Evolutionary conservation across 768 basidiomycete species (phyloP).

Genomic region (Lactarius vividus): DNA sequence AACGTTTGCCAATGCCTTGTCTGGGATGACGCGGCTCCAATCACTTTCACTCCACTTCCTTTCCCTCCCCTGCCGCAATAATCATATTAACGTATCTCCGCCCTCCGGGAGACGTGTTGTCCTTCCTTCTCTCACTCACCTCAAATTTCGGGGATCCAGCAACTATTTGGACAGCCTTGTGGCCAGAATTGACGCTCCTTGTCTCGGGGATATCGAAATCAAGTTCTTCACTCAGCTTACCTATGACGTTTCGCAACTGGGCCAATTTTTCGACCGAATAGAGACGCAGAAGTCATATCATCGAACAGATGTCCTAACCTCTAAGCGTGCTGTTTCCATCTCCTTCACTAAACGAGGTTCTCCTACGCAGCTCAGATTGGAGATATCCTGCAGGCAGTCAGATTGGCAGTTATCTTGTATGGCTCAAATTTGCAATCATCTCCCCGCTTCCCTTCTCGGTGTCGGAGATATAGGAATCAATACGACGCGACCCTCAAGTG

Average conservation of each 20-base stretch:
- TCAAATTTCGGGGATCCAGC: neutral
- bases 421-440: neutral
- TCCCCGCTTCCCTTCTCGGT: neutral
- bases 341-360: neutral
- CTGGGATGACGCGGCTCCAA: neutral
- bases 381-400: neutral
- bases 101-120: neutral
- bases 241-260: neutral
- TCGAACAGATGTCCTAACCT: neutral
- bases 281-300: neutral
- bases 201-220: neutral
- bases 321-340: neutral
- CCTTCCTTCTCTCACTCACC: neutral
- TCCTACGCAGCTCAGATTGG: neutral
- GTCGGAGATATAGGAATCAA: neutral
- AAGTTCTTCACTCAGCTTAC: neutral
- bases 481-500: neutral
- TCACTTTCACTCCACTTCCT: neutral
- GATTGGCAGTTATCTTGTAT: neutral
- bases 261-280: neutral
- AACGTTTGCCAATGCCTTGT: neutral
- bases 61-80: neutral
- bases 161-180: neutral
- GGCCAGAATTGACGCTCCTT: neutral
- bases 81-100: neutral